These are phyloP conservation scores for Tuber microsphaerosporum DNA, from an alignment of 495 filamentous ascomycete species.

Conservation along the genomic window DNA sequence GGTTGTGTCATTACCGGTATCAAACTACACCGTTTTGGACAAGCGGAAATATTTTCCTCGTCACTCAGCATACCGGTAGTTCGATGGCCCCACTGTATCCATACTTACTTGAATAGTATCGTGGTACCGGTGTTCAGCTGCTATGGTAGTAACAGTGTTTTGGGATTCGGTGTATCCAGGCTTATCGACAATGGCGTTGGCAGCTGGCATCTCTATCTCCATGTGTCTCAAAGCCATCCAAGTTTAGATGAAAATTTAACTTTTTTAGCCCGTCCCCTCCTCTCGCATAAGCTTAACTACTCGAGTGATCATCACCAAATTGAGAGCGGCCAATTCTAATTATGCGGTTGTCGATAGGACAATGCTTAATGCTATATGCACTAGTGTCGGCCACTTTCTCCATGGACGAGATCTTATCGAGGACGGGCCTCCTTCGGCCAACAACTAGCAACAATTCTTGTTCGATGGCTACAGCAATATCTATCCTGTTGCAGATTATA, in stretches of 20 bases:
- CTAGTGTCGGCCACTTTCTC: neutral
- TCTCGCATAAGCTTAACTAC: neutral
- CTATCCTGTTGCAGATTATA: neutral
- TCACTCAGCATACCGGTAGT: neutral
- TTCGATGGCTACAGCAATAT: neutral
- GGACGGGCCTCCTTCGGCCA: neutral
- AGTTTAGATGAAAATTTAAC: neutral
- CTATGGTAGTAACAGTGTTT: neutral
- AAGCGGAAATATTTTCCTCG: neutral
- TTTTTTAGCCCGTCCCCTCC: neutral
- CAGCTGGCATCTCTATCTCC: neutral
- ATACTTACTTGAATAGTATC: neutral
- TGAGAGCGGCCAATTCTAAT: neutral
- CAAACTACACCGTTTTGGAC: neutral
- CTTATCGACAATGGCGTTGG: neutral
- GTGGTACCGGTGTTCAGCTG: neutral
- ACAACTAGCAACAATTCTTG: neutral
- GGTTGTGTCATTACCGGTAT: neutral
- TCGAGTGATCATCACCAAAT: neutral
- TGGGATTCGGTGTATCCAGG: neutral
- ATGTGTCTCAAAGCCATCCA: neutral
- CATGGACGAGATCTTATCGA: conserved; percentile 2
- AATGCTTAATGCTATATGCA: neutral
- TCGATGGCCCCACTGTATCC: neutral
- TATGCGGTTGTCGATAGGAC: neutral